Evolutionary conservation across 2,329 filamentous ascomycete species (phyloP), one percentile per base, ranked within the genome.

Genomic region (Sclerotinia nivalis): DNA sequence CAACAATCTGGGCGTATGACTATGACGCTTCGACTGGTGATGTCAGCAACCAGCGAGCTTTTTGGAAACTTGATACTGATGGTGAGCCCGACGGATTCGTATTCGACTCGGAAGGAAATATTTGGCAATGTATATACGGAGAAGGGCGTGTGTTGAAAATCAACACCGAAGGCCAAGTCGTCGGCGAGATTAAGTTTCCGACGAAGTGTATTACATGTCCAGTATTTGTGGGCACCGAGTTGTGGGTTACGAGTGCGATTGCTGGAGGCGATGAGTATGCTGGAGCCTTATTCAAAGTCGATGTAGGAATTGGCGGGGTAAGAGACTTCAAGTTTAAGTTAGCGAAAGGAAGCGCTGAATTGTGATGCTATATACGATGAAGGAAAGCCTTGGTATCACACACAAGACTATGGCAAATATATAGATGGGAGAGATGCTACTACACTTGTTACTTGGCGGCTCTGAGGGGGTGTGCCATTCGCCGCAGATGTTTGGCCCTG

Each of bases 91-190:
- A 97, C 80, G 94, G 94, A 2, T 94, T 95, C 81, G 89, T 90
- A 72, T 87, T 96, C 76, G 94, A 97, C 77, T 86, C 85, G 56
- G 88, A 96, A 68, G 93, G 93, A n/a, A 90, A 91, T 81, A 85
- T 97, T 76, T 97, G 95, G 94, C 89, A 91, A 72, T 92, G 93
- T 10, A 84, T 96, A n/a, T 96, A 93, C 78, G 93, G 93, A 68
- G 91, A 91, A 72, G 84, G 87, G 71, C 87, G 88, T 71, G 92
- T 97, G 34, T 82, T 97, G 73, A 88, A 91, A 78, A 90, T 97
- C 76, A 74, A 69, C 5, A 88, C 86, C 61, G 80, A 85, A 65
- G 93, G 93, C 3, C 82, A 89, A 76, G 81, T 97, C 43, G 83
- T 94, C 7, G 93, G 92, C 9, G 87, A 93, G 81, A 84, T 97